Evolutionary conservation across 495 filamentous ascomycete species (phyloP).

Genomic region (Aspergillus hancockii): DNA sequence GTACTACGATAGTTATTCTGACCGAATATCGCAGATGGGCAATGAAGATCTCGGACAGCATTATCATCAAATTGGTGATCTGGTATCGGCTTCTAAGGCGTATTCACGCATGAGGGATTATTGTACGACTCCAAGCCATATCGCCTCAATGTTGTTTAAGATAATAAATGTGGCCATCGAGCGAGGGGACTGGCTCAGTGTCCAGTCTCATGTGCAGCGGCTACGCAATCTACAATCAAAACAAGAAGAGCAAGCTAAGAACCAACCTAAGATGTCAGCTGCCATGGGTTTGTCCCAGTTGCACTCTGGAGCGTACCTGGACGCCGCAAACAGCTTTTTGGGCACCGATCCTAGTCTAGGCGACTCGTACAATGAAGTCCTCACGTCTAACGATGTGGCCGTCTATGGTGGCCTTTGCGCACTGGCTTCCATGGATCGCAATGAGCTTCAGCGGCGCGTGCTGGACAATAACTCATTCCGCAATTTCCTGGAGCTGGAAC

Average conservation of each 20-base stretch:
- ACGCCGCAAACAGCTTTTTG: constrained; percentile 76
- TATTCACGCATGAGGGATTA: constrained; percentile 75
- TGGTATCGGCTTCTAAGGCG: constrained; percentile 61
- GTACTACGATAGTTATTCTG: neutral
- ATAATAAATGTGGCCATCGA: constrained; percentile 67
- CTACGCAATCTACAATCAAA: constrained; percentile 57
- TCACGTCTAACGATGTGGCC: constrained; percentile 85
- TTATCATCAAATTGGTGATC: constrained; percentile 65
- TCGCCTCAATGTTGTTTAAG: constrained; percentile 69
- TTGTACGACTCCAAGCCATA: constrained; percentile 68
- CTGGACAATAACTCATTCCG: constrained; percentile 81
- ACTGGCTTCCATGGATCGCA: constrained; percentile 83
- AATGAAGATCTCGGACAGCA: constrained; percentile 74
- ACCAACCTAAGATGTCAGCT: constrained; percentile 64
- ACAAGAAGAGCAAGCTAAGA: constrained; percentile 61
- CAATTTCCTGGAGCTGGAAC: constrained; percentile 86
- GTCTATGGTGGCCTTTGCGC: constrained; percentile 90
- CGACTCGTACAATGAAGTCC: constrained; percentile 66
- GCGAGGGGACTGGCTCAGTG: constrained; percentile 65
- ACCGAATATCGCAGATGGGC: constrained; percentile 59
- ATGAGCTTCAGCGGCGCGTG: constrained; percentile 70
- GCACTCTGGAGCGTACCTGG: constrained; percentile 60
- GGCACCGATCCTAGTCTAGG: constrained; percentile 51
- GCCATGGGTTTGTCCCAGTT: constrained; percentile 72
- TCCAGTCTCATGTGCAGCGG: constrained; percentile 68